A percentile compares a stretch with the other conserved stretches of the same genome.
Evolutionary conservation across 1,284 basidiomycete genomes (phyloP).

Genomic region (Pyrrhoderma noxium): DNA sequence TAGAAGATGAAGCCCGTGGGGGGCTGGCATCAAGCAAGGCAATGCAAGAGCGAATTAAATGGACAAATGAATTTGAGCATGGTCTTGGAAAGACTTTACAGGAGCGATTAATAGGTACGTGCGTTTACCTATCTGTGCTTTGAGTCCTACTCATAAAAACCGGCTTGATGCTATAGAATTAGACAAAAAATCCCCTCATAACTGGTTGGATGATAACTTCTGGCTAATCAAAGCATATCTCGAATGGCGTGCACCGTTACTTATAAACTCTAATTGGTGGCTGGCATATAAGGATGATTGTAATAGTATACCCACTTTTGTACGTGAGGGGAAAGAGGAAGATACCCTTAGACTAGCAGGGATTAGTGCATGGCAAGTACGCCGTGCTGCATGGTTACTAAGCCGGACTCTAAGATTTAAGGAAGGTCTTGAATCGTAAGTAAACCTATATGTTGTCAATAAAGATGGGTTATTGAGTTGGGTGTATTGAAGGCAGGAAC

Average conservation of each 20-base stretch:
- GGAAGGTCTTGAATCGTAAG: slow-evolving; percentile 55
- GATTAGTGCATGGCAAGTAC: slow-evolving; percentile 78
- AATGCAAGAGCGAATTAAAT: slow-evolving; percentile 52
- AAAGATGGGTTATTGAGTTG: not conserved
- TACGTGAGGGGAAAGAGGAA: slow-evolving; percentile 32
- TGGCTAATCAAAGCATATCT: slow-evolving; percentile 91
- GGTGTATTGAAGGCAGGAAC: slow-evolving; percentile 37
- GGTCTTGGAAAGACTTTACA: slow-evolving; percentile 73
- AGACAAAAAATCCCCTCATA: slow-evolving; percentile 79
- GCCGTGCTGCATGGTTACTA: slow-evolving; percentile 80
- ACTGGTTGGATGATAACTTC: slow-evolving; percentile 95
- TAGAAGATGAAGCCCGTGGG: slow-evolving; percentile 63
- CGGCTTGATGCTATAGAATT: slow-evolving; percentile 47
- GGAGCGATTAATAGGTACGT: slow-evolving; percentile 70
- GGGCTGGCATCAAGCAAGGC: slow-evolving; percentile 49
- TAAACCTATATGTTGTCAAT: no score
- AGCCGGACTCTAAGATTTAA: slow-evolving; percentile 78
- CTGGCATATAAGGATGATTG: slow-evolving; percentile 71
- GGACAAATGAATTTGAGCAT: slow-evolving; percentile 66
- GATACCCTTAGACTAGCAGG: slow-evolving; percentile 33
- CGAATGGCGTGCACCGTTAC: slow-evolving; percentile 81
- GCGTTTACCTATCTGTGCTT: slow-evolving; percentile 20
- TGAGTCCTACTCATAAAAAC: slow-evolving; percentile 7
- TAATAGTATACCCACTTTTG: slow-evolving; percentile 36
- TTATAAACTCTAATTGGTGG: slow-evolving; percentile 98